phyloP scores from a whole-genome alignment of 768 basidiomycete species.

The Leucocoprinus leucothites region DNA sequence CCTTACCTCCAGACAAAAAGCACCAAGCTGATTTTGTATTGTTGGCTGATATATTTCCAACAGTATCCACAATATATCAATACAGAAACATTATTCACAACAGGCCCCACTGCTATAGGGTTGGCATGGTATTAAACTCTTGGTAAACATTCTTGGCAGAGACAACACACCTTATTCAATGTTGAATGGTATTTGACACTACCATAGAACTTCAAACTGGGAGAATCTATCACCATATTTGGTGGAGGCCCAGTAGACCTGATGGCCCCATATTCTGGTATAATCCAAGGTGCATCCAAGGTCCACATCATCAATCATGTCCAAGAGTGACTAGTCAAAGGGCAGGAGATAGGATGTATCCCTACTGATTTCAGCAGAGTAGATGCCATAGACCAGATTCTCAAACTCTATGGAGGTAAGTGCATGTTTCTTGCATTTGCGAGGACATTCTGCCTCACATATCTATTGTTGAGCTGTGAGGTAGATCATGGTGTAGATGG shows the following conservation, averaged over 20 bases:
- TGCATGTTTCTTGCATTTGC: too few species aligned
- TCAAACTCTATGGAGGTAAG: constrained; percentile 40
- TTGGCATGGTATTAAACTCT: constrained; percentile 50
- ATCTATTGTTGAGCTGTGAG: constrained; percentile 31
- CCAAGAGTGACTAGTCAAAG: constrained; percentile 48
- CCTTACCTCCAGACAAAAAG: constrained; percentile 48
- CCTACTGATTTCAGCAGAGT: constrained; percentile 45
- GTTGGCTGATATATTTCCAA: constrained; percentile 55
- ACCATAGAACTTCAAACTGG: constrained; percentile 39
- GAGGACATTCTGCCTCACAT: too few species aligned
- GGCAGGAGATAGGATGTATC: constrained; percentile 47
- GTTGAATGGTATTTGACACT: too few species aligned
- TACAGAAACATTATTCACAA: background rate
- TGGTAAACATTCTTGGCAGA: constrained; percentile 31
- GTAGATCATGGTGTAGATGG: constrained; percentile 53
- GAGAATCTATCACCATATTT: constrained; percentile 52
- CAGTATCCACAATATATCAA: constrained; percentile 22
- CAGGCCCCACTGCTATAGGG: constrained; percentile 27
- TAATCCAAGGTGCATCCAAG: constrained; percentile 46
- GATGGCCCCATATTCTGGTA: constrained; percentile 56
- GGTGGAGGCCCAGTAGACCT: constrained; percentile 55
- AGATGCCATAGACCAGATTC: constrained; percentile 47
- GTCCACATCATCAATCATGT: constrained; percentile 58
- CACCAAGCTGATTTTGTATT: constrained; percentile 54
- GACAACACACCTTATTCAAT: too few species aligned